Percentiles rank a stretch among this genome's conserved stretches.
Evolutionary conservation across 306 rosid species (phyloP).

Genomic region (Amphicarpaea edgeworthii): DNA sequence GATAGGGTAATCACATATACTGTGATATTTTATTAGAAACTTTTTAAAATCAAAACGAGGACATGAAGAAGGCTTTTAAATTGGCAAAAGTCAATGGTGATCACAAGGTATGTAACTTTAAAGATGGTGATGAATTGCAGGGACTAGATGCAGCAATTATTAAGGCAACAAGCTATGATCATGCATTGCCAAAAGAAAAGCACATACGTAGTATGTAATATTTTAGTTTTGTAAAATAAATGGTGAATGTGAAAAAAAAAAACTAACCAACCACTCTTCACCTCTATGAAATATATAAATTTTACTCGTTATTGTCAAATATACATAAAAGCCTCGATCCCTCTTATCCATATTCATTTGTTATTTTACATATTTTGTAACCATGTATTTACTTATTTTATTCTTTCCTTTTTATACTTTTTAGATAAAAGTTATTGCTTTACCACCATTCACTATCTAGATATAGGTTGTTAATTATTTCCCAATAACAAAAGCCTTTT

Average conservation of each 20-base stretch:
- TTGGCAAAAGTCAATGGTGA: slow-evolving; percentile 69
- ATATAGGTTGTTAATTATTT: background rate
- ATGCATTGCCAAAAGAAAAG: slow-evolving; percentile 82
- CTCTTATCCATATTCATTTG: background rate
- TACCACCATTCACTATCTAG: background rate
- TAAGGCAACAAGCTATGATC: slow-evolving; percentile 74
- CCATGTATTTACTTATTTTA: background rate
- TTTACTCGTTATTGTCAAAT: background rate
- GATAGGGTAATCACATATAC: background rate
- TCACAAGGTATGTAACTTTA: slow-evolving; percentile 62
- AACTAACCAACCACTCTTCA: background rate
- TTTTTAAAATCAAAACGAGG: slow-evolving; percentile 58
- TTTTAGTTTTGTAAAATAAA: slow-evolving; percentile 1
- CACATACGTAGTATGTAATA: slow-evolving; percentile 70
- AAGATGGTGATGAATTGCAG: slow-evolving; percentile 53
- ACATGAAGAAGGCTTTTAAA: slow-evolving; percentile 71
- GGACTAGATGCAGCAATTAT: slow-evolving; percentile 79
- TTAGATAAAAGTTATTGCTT: background rate
- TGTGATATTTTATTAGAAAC: slow-evolving; percentile 11
- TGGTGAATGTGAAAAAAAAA: background rate
- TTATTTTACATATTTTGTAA: slow-evolving; percentile 1
- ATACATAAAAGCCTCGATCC: background rate
- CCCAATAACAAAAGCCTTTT: background rate
- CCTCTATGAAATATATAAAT: background rate
- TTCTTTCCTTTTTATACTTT: background rate